Evolutionary conservation across 805 yeast genomes (phyloP).

Genomic region (Wickerhamomyces strasburgensis): DNA sequence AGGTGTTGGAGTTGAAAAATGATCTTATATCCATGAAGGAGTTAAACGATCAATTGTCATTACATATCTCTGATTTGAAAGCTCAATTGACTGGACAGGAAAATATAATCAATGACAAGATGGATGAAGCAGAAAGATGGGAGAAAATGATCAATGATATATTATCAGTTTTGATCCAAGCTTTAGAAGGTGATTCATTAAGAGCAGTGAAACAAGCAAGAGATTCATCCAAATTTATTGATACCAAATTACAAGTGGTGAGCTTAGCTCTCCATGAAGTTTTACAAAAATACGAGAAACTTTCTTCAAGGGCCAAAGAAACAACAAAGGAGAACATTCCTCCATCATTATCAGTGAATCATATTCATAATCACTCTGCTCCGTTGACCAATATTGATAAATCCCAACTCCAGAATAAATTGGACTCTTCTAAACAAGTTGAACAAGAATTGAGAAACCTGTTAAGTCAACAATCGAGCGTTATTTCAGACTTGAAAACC

Average conservation of each 20-base stretch:
- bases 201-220: conserved; percentile 19
- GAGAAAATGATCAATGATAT: conserved; percentile 13
- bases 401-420: conserved; percentile 6
- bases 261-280: conserved; percentile 18
- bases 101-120: conserved; percentile 1
- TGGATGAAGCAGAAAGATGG: conserved; percentile 10
- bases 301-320: not conserved
- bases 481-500: conserved; percentile 12
- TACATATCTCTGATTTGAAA: conserved; percentile 20
- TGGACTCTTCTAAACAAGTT: conserved; percentile 10
- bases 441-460: conserved; percentile 16
- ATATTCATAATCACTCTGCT: not conserved
- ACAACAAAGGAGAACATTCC: conserved; percentile 3
- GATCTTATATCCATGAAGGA: conserved; percentile 23
- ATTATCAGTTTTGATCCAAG: conserved; percentile 7
- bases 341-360: not conserved
- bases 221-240: conserved; percentile 16
- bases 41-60: conserved; percentile 20
- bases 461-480: conserved; percentile 10
- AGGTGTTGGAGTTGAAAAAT: conserved; percentile 23
- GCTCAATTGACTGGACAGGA: conserved; percentile 11
- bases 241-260: conserved; percentile 19
- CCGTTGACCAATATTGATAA: not conserved
- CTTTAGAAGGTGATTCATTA: conserved; percentile 16
- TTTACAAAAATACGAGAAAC: conserved; percentile 3